Base-by-base conservation (phyloP, 345 rosid species). In the Murraya koenigii region DNA sequence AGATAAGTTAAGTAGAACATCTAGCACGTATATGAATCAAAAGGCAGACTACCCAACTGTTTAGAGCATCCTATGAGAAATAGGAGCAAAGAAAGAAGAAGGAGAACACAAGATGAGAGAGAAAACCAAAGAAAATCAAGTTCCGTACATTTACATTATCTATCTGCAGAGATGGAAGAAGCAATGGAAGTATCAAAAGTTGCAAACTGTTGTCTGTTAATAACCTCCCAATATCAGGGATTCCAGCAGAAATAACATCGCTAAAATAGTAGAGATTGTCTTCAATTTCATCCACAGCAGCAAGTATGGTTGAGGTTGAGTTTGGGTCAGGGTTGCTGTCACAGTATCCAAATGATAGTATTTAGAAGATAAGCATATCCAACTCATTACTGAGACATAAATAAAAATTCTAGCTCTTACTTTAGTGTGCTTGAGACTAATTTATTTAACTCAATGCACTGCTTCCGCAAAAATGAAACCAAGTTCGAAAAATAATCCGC, bases 241-340 rank as follows among this genome's bases (percentile, higher is more conserved):
- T 94, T 25, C 99, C 98, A 83, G 99, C 99, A 74, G 99, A 97
- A 72, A 90, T 92, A 77, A 91, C 92, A 80, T 97, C 99, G 69
- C 97, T 97, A 78, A 94, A 85, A 85, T 94, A 97, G 83, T 89
- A 97, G 78, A 97, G 90, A 78, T 93, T 89, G 80, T 97, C 99
- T 86, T 97, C 99, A 75, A 97, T 90, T 85, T 95, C 98, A 85
- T 94, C 99, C 66, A 91, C 88, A 23, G 91, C 92, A 82, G 90
- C 78, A 83, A 88, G 85, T 80, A 94, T 83, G 54, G 78, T 74
- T 68, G 92, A 82, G 32, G 84, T 76, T 13, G 81, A 79, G 79
- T 89, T 91, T 65, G 76, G 64, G 60, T 74, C 82, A 33, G 91
- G 82, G 74, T 72, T 88, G 84, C 98, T 97, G 90, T 47, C 80